A percentile compares a stretch with the other conserved stretches of the same genome.
phyloP scores from a whole-genome alignment of 2,329 filamentous ascomycete species.

The Escovopsis sp. region DNA sequence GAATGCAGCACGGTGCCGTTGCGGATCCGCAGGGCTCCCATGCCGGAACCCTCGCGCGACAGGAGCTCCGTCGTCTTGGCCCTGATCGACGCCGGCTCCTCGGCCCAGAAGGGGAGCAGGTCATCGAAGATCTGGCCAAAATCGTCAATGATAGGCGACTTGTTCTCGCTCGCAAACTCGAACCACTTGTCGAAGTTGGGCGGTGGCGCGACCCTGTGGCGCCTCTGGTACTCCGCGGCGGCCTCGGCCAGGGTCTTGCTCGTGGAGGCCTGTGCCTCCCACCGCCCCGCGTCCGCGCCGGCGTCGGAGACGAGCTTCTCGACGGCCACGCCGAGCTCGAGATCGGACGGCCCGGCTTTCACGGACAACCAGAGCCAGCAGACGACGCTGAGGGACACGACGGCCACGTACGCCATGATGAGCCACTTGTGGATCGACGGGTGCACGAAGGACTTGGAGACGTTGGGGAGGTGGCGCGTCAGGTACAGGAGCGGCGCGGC shows the following conservation, averaged over 20 bases:
- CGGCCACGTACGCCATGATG: constrained; percentile 5
- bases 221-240: constrained; percentile 26
- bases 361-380: constrained; percentile 3
- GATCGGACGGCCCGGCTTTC: background rate
- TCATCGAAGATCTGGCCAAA: constrained; percentile 61
- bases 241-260: constrained; percentile 16
- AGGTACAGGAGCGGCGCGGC: constrained; percentile 3
- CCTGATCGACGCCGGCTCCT: constrained; percentile 50
- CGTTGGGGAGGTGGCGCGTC: background rate
- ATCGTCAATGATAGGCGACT: constrained; percentile 57
- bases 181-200: constrained; percentile 72
- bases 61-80: constrained; percentile 27
- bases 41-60: constrained; percentile 19
- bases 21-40: constrained; percentile 38
- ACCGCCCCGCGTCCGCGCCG: constrained; percentile 3
- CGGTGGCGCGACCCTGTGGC: constrained; percentile 50
- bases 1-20: constrained; percentile 37
- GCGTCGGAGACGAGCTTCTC: constrained; percentile 7
- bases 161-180: constrained; percentile 46
- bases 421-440: constrained; percentile 6
- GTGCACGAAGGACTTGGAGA: background rate
- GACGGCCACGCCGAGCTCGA: constrained; percentile 5
- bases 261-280: constrained; percentile 9
- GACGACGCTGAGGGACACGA: constrained; percentile 2
- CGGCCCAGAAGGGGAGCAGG: constrained; percentile 62